Base-by-base conservation (phyloP, 2,329 filamentous ascomycete species). In the Diaporthe citrichinensis region DNA sequence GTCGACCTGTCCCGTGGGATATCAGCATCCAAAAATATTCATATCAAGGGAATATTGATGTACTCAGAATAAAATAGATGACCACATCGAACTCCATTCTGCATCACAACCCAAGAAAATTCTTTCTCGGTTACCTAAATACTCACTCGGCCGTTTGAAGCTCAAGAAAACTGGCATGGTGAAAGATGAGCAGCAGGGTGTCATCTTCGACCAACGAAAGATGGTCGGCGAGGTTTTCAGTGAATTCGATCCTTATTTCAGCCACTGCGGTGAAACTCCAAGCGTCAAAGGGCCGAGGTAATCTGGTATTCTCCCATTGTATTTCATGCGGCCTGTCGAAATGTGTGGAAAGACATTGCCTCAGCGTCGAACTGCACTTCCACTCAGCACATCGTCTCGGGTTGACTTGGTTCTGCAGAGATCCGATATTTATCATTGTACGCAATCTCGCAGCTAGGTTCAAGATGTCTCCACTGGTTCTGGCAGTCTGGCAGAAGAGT, bases 191-290 rank as follows among this genome's bases (percentile, higher is more conserved):
- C 0, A 87, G 78, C 44, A 78, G 83, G 0, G 78, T 84, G 71
- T 86, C 85, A 25, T 84, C 82, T 20, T 86, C 82, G 0, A 77
- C 79, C 20, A 87, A 59, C 1, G 80, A 80, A 5, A 88, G 79
- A 76, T 88, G 86, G 71, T 87, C 84, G 0, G 82, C 78, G 4
- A 88, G 76, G 59, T 87, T 86, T 25, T 81, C 78, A 0, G 86
- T 87, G 79, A 82, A 84, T 14, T 77, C 71, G 10, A 84, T 79
- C 23, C 81, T 41, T 17, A 87, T 80, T 1, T 85, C 85, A 0
- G 81, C 84, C 17, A 87, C 82, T 2, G 74, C 71, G 15, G 77
- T 78, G 3, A 84, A 12, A 53, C 79, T 78, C 20, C 71, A 59
- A 17, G 80, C 79, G 15, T 76, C 79, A 72, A 82, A 81, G 0